Evolutionary conservation across 768 basidiomycete species (phyloP), one percentile per base, ranked within the genome.

Genomic region (Pulveroboletus sp.): DNA sequence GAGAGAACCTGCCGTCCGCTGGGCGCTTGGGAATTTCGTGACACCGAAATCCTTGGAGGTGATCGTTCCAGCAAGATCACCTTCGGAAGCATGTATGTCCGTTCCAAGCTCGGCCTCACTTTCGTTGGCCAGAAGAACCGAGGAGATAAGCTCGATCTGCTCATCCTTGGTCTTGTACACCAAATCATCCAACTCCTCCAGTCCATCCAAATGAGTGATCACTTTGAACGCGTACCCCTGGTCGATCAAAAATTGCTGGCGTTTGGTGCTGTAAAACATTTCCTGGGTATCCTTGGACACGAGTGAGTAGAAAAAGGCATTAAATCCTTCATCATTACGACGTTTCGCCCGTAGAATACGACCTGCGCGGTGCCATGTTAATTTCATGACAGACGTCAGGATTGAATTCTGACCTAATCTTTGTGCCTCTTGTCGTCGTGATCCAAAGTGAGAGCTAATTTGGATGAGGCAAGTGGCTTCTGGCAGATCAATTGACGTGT

Each of bases 151-250:
- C 65, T 97, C 95, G 50, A 98, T 95, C 71, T 98, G 95, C 62
- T 97, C 90, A 59, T 92, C 85, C 61, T 82, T 80, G 34, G 90
- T 91, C 61, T 81, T 83, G 74, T 95, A 99, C 42, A 97, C 97
- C 44, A 98, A 77, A 61, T 93, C 88, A 4, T 87, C 83, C 55
- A 94, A 76, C 36, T 78, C 75, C 49, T 95, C 87, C 23, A 98
- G 75, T 9, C 97, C 97, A 54, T 98, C 94, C 16, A 99, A 81
- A 59, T 94, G 90, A 2, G 97, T 98, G 70, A 99, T 98, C 45
- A 99, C 95, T 70, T 98, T 98, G 82, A 99, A 99, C 6, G 95
- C 90, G 70, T 99, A 99, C 3, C 97, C 95, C 70, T 97, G 94
- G 65, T 99, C 97, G 62, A 99, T 95, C 57, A 99, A 74, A 72